Evolutionary conservation across 306 rosid genomes (phyloP).

Genomic region (Gastrolobium bilobum): DNA sequence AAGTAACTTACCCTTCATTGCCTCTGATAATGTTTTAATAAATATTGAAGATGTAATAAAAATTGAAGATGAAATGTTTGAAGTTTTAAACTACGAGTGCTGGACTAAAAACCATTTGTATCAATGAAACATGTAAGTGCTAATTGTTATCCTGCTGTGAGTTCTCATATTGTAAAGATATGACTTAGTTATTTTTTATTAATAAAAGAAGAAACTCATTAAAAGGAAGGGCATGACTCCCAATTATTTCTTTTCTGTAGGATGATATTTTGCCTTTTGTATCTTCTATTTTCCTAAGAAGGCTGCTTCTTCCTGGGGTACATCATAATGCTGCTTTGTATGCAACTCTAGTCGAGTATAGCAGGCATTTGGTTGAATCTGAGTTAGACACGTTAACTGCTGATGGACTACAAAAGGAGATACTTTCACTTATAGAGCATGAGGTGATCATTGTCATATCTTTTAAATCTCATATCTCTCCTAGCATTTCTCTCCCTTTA

Average conservation of each 20-base stretch:
- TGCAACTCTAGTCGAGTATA: constrained; percentile 80
- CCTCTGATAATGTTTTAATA: neutral
- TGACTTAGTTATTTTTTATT: constrained; percentile 24
- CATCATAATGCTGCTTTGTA: constrained; percentile 77
- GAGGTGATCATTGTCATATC: constrained; percentile 69
- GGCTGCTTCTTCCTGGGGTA: constrained; percentile 92
- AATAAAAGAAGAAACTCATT: constrained; percentile 12
- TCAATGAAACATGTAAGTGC: neutral
- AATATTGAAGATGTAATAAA: neutral
- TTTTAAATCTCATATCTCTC: constrained; percentile 25
- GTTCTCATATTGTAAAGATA: constrained; percentile 43
- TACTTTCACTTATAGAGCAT: constrained; percentile 85
- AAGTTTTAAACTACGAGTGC: constrained; percentile 25
- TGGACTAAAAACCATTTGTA: constrained; percentile 21
- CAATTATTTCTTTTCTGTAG: constrained; percentile 65
- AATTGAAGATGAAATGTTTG: constrained; percentile 35
- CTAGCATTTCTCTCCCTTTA: constrained; percentile 18
- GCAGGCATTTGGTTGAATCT: constrained; percentile 81
- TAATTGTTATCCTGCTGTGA: constrained; percentile 37
- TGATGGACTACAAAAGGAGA: constrained; percentile 87
- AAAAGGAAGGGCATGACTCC: constrained; percentile 31
- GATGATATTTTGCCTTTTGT: constrained; percentile 74
- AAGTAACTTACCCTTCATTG: constrained; percentile 37
- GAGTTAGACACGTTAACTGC: constrained; percentile 80
- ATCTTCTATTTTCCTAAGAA: constrained; percentile 82